These are phyloP conservation scores for Globisporangium recalcitrans DNA, from an alignment of 352 stramenopile species.

Conservation along the genomic window DNA sequence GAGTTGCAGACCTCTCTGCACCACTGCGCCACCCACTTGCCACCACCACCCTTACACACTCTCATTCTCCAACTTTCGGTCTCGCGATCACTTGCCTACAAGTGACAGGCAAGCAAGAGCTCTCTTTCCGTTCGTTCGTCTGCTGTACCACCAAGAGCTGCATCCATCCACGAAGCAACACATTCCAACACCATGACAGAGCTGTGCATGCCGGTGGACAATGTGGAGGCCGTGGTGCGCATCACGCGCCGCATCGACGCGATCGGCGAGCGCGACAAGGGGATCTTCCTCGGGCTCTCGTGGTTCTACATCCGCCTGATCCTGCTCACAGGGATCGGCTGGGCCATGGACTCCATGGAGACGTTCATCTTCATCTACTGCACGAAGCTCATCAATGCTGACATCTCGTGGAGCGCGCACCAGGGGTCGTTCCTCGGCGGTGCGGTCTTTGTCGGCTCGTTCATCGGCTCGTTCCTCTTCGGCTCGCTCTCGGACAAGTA, in stretches of 20 bases:
- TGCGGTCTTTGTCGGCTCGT: conserved; percentile 57
- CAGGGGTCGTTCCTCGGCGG: conserved; percentile 42
- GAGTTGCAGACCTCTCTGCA: too few species aligned
- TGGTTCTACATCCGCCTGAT: conserved; percentile 70
- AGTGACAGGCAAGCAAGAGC: conserved; percentile 3
- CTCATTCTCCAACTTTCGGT: conserved; percentile 18
- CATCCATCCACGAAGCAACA: background rate
- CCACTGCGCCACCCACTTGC: too few species aligned
- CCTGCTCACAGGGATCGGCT: conserved; percentile 55
- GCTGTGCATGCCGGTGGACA: conserved; percentile 17
- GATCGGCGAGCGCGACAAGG: conserved; percentile 45
- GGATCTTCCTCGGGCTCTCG: conserved; percentile 51
- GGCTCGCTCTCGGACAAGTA: conserved; percentile 59
- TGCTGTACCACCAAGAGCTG: background rate
- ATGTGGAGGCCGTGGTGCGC: conserved; percentile 47
- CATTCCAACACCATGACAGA: conserved; percentile 3
- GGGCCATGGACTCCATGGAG: conserved; percentile 76
- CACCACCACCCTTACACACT: too few species aligned
- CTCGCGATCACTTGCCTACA: conserved; percentile 16
- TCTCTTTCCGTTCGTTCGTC: background rate
- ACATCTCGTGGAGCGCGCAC: conserved; percentile 36
- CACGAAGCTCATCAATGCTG: conserved; percentile 28
- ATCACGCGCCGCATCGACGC: conserved; percentile 66
- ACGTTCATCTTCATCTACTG: conserved; percentile 69
- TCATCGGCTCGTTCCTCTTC: conserved; percentile 56